Evolutionary conservation across 305 asterid genomes (phyloP), one percentile per base, ranked within the genome.

Genomic region (Euphrasia arctica): DNA sequence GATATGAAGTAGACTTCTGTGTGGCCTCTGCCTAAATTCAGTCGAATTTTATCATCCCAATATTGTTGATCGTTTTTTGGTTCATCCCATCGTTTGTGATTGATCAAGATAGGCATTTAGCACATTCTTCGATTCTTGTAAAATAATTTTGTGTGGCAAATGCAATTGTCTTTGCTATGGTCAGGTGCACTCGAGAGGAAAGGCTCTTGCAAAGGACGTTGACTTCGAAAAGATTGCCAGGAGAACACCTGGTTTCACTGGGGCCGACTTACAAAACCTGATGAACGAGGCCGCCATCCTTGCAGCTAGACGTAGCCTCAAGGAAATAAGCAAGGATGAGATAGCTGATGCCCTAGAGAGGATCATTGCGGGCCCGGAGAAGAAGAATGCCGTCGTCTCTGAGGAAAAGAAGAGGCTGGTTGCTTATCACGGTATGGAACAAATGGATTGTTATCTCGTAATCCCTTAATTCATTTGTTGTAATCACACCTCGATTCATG

Each of bases 331-430:
- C 81, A 85, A 83, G 73, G 90, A 83, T 50, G 93, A 83, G 74
- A 83, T 85, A 60, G 72, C 84, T 2, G 88, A 85, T 69, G 91
- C 93, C 45, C 69, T 86, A 31, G 96, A 89, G 74, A 89, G 95
- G 74, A 86, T 89, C 15, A 89, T 89, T 64, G 92, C 90, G 39
- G 93, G 93, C 41, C 92, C 90, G 0, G 95, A 89, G 85, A 86
- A 86, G 85, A 89, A 89, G 70, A 86, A 86, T 45, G 90, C 93
- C 1, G 95, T 89, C 56, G 92, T 89, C 49, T 89, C 95, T 0
- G 96, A 89, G 2, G 96, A 89, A 70, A 86, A 86, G 84, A 86
- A 80, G 80, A 82, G 77, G 75, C 78, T 84, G 39, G 89, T 86
- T 60, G 95, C 95, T 47, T 89, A 89, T 71, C 96, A 89, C 25